Base-by-base conservation (phyloP, 2,329 filamentous ascomycete species). In the Penicillium concentricum region DNA sequence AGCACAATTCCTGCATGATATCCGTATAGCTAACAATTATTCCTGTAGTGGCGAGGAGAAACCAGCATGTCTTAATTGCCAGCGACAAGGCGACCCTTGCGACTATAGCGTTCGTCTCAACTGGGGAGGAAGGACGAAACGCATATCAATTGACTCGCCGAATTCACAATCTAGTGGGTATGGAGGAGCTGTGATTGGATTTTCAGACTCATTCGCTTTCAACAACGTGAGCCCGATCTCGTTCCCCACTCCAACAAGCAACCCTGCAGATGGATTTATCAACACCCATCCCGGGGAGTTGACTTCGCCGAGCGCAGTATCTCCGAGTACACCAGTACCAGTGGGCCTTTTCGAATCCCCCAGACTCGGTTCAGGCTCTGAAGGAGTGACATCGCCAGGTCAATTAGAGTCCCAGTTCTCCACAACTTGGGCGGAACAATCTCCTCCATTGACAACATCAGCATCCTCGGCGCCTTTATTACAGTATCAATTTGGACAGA, bases 91-190 rank as follows among this genome's bases (percentile, higher is more conserved):
- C 59, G 88, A 91, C 69, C 77, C 78, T 45, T 94, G 90, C 76
- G 90, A 94, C 73, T 93, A 92, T 72, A 90, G 85, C 66, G 89
- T 93, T 65, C 83, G 88, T 32, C 77, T 93, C 62, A 92, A 92
- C 67, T 93, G 90, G 90, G 87, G 88, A 58, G 89, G 89, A 5
- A 83, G 89, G 55, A 81, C 82, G 48, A 87, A 84, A 69, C 85
- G 83, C 73, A 75, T 50, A 75, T 79, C 62, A 61, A 74, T 63
- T 67, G 77, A 70, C 47, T 72, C 71, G 8, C 65, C 69, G 5
- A 61, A 56, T 34, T 69, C 72, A 22, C 65, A 65, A 45, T 67
- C 69, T 15, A 68, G 63, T 60, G 61, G 64, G 57, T 56, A 64
- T 64, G 64, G 60, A 20, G 57, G 57, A 37, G 55, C 53, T 30